Conservation (phyloP, 2,329 filamentous ascomycete genomes). For the Ascochyta viciae-villosae region DNA sequence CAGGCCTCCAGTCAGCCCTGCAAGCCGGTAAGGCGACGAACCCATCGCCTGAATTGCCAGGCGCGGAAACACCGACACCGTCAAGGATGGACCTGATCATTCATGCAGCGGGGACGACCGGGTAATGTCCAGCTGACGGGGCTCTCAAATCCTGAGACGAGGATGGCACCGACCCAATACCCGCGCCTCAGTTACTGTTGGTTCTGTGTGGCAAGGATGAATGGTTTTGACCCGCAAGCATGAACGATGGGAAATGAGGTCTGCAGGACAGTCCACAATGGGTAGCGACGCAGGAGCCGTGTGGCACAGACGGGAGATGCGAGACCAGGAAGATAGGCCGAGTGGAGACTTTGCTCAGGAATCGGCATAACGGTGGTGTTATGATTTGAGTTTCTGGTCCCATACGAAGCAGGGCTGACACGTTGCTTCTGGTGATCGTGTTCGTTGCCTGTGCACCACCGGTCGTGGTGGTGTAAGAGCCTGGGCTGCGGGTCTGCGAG, state of each 20-base stretch:
- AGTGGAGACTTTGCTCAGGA: neutral
- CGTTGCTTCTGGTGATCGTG: conserved; percentile 8
- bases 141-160: conserved; percentile 14
- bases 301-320: conserved; percentile 18
- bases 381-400: conserved; percentile 7
- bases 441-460: conserved; percentile 5
- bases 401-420: conserved; percentile 10
- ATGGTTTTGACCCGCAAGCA: conserved; percentile 6
- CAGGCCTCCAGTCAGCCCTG: conserved; percentile 10
- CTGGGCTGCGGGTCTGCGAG: neutral
- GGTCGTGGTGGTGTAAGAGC: neutral
- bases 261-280: conserved; percentile 6
- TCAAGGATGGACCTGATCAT: conserved; percentile 7
- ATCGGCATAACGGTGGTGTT: conserved; percentile 5
- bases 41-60: conserved; percentile 13
- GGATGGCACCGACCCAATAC: conserved; percentile 9
- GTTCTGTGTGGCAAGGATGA: conserved; percentile 1
- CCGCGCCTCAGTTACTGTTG: conserved; percentile 2
- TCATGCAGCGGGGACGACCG: conserved; percentile 13
- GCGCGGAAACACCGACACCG: neutral
- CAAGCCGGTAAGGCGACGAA: conserved; percentile 7
- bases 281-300: conserved; percentile 5
- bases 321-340: conserved; percentile 5
- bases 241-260: conserved; percentile 23
- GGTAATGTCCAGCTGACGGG: neutral